phyloP scores from a whole-genome alignment of 2,329 filamentous ascomycete species.

The Pseudonectria buxi region DNA sequence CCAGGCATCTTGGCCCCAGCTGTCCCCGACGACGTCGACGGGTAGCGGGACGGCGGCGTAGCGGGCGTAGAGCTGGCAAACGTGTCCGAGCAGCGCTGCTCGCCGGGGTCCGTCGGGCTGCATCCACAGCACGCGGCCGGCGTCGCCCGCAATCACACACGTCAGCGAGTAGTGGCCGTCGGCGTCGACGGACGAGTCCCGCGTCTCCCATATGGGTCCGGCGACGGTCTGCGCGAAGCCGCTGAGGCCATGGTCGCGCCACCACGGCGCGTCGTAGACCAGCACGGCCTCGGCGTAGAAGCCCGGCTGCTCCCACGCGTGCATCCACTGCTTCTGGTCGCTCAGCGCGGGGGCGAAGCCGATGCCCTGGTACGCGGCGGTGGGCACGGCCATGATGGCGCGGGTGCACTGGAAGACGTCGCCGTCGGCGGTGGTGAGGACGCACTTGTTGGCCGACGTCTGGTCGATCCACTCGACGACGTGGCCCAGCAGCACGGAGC shows the following conservation, averaged over 20 bases:
- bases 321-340: constrained; percentile 14
- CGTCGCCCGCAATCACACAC: constrained; percentile 13
- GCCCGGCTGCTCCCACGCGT: constrained; percentile 4
- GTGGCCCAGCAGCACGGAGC: constrained; percentile 9
- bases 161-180: constrained; percentile 12
- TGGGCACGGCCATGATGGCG: constrained; percentile 11
- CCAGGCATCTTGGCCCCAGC: constrained; percentile 1
- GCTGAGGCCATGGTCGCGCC: constrained; percentile 14
- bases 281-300: constrained; percentile 12
- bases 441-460: constrained; percentile 5
- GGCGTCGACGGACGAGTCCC: constrained; percentile 6
- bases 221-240: constrained; percentile 9
- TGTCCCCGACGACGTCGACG: constrained; percentile 4
- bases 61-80: constrained; percentile 3
- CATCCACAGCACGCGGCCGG: constrained; percentile 9
- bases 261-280: constrained; percentile 16
- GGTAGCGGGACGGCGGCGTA: constrained; percentile 8
- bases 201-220: constrained; percentile 11
- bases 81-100: constrained; percentile 1
- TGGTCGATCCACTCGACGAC: constrained; percentile 13
- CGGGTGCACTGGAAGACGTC: constrained; percentile 11
- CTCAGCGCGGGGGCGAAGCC: constrained; percentile 10
- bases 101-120: constrained; percentile 5
- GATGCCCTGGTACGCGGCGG: constrained; percentile 7
- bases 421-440: constrained; percentile 9